A percentile compares a stretch with the other conserved stretches of the same genome.
Evolutionary conservation across 331 rosid species (phyloP).

Genomic region (Acacia pycnantha): DNA sequence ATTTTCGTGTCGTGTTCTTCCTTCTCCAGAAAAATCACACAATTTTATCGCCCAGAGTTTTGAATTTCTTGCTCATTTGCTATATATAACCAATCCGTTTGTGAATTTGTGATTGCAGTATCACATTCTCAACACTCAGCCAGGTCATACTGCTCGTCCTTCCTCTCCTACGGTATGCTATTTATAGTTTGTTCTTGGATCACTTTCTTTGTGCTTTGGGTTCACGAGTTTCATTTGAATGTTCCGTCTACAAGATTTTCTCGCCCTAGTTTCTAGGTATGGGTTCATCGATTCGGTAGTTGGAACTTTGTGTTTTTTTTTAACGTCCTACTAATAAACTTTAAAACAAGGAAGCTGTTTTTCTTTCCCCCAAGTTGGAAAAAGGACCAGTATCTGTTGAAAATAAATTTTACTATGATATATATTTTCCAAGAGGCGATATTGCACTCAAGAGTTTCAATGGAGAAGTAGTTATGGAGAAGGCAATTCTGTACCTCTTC

Average conservation of each 20-base stretch:
- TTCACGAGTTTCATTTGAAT: background rate
- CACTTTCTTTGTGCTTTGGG: background rate
- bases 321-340: background rate
- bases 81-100: background rate
- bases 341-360: too few species aligned
- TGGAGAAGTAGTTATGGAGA: too few species aligned
- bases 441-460: too few species aligned
- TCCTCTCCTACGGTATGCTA: background rate
- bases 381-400: too few species aligned
- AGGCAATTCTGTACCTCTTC: too few species aligned
- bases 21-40: background rate
- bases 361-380: too few species aligned
- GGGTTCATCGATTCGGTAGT: background rate
- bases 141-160: background rate
- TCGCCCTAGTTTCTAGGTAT: background rate
- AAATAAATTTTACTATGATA: too few species aligned
- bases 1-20: background rate
- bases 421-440: too few species aligned
- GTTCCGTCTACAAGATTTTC: background rate
- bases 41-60: background rate
- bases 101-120: background rate
- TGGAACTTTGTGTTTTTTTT: background rate
- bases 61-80: background rate
- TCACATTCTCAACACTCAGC: background rate
- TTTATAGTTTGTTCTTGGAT: background rate